phyloP scores from a whole-genome alignment of 768 basidiomycete species.

The Harrya chromipes region DNA sequence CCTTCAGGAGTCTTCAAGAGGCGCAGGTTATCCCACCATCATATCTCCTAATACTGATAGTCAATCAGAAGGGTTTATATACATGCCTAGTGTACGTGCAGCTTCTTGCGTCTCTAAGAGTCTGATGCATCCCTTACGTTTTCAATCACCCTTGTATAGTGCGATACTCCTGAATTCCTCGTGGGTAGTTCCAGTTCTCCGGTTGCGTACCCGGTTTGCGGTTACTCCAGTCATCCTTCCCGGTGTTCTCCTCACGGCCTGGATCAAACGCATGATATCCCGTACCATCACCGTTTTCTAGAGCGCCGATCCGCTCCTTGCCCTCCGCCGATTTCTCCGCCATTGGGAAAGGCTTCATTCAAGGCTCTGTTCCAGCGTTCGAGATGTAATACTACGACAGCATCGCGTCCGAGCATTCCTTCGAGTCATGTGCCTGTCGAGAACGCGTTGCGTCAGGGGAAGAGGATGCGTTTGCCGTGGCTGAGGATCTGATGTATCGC shows the following conservation, averaged over 20 bases:
- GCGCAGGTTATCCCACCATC: neutral
- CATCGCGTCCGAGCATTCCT: slow-evolving; percentile 13
- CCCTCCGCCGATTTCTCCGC: slow-evolving; percentile 13
- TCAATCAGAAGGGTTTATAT: slow-evolving; percentile 26
- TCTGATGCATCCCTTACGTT: neutral
- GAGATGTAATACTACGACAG: slow-evolving; percentile 20
- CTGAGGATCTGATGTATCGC: slow-evolving; percentile 26
- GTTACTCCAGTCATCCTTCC: slow-evolving; percentile 29
- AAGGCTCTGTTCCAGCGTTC: slow-evolving; percentile 29
- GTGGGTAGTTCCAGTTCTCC: slow-evolving; percentile 31
- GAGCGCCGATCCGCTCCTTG: slow-evolving; percentile 21
- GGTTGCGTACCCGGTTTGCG: slow-evolving; percentile 28
- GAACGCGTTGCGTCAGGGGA: slow-evolving; percentile 22
- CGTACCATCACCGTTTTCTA: slow-evolving; percentile 6
- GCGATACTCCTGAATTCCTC: slow-evolving; percentile 30
- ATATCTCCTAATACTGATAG: neutral
- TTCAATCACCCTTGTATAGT: slow-evolving; percentile 3
- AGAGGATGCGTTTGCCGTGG: slow-evolving; percentile 31
- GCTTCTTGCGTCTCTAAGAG: neutral
- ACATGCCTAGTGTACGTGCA: slow-evolving; percentile 23
- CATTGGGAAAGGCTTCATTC: slow-evolving; percentile 18
- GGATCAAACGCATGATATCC: slow-evolving; percentile 6
- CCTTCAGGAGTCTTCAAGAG: slow-evolving; percentile 9
- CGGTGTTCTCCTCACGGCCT: slow-evolving; percentile 1
- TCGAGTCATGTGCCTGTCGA: slow-evolving; percentile 20